Evolutionary conservation across 768 basidiomycete species (phyloP).

Genomic region (Trametes villosa): DNA sequence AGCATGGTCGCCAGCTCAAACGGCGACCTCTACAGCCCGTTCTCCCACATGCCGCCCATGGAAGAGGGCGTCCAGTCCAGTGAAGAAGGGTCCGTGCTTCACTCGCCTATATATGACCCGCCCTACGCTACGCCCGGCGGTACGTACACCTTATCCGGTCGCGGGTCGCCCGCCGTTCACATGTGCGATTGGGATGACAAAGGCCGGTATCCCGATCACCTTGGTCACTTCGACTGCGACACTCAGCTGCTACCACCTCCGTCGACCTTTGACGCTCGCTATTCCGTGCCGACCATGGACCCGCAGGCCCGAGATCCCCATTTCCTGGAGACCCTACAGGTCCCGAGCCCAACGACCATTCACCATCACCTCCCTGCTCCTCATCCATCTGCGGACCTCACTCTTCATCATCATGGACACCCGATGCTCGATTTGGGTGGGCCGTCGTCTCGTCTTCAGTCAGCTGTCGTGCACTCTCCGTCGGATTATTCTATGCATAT

Average conservation of each 20-base stretch:
- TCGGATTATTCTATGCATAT: constrained; percentile 34
- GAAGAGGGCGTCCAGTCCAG: constrained; percentile 75
- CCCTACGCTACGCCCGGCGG: constrained; percentile 43
- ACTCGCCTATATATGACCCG: constrained; percentile 71
- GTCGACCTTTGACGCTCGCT: constrained; percentile 34
- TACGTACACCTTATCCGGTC: constrained; percentile 44
- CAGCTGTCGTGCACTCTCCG: constrained; percentile 27
- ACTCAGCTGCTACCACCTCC: constrained; percentile 25
- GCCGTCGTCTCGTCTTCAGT: constrained; percentile 26
- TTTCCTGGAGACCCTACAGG: constrained; percentile 34
- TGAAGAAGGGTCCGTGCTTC: constrained; percentile 76
- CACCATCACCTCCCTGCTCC: constrained; percentile 29
- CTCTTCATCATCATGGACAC: constrained; percentile 32
- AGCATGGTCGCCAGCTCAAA: constrained; percentile 61
- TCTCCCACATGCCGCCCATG: constrained; percentile 51
- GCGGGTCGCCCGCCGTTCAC: constrained; percentile 22
- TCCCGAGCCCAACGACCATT: constrained; percentile 29
- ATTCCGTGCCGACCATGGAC: constrained; percentile 25
- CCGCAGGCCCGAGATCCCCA: constrained; percentile 33
- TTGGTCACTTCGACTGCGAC: constrained; percentile 30
- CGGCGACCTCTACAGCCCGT: constrained; percentile 61
- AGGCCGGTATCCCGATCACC: constrained; percentile 73
- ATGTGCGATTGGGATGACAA: constrained; percentile 51
- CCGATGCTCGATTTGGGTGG: constrained; percentile 30
- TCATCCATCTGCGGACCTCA: constrained; percentile 23